These are phyloP conservation scores for Pochonia chlamydosporia DNA, from an alignment of 2,329 filamentous ascomycete genomes.

Conservation along the genomic window DNA sequence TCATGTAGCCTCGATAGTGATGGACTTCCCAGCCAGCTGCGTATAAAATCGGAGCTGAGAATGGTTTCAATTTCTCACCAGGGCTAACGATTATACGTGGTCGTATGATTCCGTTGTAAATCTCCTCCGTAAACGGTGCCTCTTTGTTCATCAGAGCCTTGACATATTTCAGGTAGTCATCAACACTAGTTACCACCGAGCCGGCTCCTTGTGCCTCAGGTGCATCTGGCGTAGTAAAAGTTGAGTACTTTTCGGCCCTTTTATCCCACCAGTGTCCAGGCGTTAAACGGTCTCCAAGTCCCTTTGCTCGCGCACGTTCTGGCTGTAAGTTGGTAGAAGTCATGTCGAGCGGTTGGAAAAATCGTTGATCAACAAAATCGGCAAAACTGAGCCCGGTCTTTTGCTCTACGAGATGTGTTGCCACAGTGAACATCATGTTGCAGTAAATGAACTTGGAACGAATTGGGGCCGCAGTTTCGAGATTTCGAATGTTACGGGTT, in stretches of 20 bases:
- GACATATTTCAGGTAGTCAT: constrained; percentile 23
- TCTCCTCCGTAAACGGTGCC: constrained; percentile 15
- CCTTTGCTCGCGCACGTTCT: constrained; percentile 11
- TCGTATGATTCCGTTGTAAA: constrained; percentile 16
- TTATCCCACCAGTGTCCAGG: constrained; percentile 15
- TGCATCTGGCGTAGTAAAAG: constrained; percentile 8
- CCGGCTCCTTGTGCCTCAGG: constrained; percentile 24
- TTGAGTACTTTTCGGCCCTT: constrained; percentile 1
- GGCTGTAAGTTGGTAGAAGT: constrained; percentile 18
- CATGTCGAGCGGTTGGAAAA: constrained; percentile 22
- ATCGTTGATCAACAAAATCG: constrained; percentile 14
- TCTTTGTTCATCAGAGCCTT: constrained; percentile 19
- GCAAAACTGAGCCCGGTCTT: constrained; percentile 13
- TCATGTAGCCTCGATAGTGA: constrained; percentile 14
- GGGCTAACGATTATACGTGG: constrained; percentile 15
- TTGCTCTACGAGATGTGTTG: constrained; percentile 18
- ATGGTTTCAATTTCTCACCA: background rate
- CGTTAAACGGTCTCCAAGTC: constrained; percentile 14
- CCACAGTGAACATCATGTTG: constrained; percentile 23
- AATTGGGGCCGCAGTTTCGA: constrained; percentile 15
- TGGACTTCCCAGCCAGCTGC: constrained; percentile 17
- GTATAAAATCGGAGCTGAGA: constrained; percentile 11
- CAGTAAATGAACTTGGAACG: constrained; percentile 19
- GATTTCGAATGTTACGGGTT: constrained; percentile 21
- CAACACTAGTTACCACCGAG: constrained; percentile 20